These are phyloP conservation scores for Cutaneotrichosporon arboriforme DNA, from an alignment of 1,284 basidiomycete genomes.

Conservation along the genomic window DNA sequence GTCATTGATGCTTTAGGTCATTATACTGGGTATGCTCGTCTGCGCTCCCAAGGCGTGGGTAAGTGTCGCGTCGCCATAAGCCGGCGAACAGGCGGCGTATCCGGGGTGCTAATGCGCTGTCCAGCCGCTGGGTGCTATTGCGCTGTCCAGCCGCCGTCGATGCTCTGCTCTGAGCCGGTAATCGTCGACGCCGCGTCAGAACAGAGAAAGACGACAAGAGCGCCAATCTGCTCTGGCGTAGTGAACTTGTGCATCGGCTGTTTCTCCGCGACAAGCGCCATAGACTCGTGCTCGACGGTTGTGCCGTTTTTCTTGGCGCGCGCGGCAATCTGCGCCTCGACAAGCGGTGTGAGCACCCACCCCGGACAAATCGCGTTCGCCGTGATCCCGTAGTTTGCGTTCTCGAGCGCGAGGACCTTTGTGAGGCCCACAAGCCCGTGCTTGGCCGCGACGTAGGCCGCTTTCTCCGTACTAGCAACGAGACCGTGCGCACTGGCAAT, in stretches of 20 bases:
- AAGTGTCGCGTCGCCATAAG: too few species aligned
- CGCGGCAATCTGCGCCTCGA: slow-evolving; percentile 4
- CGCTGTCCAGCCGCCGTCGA: slow-evolving; percentile 10
- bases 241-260: slow-evolving; percentile 11
- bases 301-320: background rate
- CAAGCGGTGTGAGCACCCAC: slow-evolving; percentile 12
- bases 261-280: slow-evolving; percentile 8
- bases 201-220: slow-evolving; percentile 6
- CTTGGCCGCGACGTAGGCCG: slow-evolving; percentile 10
- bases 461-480: slow-evolving; percentile 2
- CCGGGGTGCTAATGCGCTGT: too few species aligned
- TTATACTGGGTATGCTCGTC: too few species aligned
- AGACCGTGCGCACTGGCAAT: slow-evolving; percentile 8
- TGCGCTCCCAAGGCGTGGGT: too few species aligned
- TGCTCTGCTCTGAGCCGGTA: background rate
- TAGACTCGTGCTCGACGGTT: slow-evolving; percentile 1
- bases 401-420: slow-evolving; percentile 10
- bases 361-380: slow-evolving; percentile 15
- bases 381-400: slow-evolving; percentile 7
- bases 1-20: too few species aligned
- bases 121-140: background rate
- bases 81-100: too few species aligned
- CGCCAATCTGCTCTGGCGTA: slow-evolving; percentile 6
- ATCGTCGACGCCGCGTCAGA: slow-evolving; percentile 2
- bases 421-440: slow-evolving; percentile 12